Evolutionary conservation across 2,329 filamentous ascomycete genomes (phyloP).

Genomic region (Daldinia sp.): DNA sequence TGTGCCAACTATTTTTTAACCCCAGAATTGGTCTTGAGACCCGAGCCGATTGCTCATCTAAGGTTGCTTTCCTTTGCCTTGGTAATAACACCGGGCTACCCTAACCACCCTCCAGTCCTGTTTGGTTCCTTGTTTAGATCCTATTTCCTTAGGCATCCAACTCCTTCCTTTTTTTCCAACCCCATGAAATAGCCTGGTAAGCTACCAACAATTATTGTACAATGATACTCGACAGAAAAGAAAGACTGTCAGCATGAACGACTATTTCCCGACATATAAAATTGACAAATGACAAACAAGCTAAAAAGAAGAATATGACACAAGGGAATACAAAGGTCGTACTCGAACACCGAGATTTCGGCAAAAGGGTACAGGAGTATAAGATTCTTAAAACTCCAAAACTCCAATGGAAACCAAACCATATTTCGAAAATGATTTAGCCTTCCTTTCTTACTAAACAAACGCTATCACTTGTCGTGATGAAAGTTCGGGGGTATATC

Average conservation of each 20-base stretch:
- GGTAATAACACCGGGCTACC: constrained; percentile 27
- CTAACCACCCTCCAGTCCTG: constrained; percentile 34
- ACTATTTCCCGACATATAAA: constrained; percentile 19
- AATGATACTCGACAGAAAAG: constrained; percentile 27
- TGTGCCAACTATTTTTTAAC: constrained; percentile 23
- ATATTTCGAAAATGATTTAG: constrained; percentile 8
- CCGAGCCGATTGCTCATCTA: constrained; percentile 33
- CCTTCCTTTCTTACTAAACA: constrained; percentile 22
- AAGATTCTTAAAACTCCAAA: constrained; percentile 21
- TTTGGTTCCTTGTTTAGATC: constrained; percentile 27
- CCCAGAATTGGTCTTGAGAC: constrained; percentile 37
- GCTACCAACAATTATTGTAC: constrained; percentile 19
- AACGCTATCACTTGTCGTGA: constrained; percentile 21
- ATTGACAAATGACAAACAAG: constrained; percentile 10
- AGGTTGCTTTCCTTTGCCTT: constrained; percentile 31
- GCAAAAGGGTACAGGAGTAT: constrained; percentile 27
- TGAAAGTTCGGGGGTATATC: constrained; percentile 40
- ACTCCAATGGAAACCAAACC: constrained; percentile 30
- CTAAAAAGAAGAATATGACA: constrained; percentile 14
- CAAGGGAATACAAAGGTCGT: constrained; percentile 32
- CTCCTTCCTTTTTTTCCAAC: constrained; percentile 14
- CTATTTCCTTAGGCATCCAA: constrained; percentile 25
- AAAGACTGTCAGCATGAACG: constrained; percentile 16
- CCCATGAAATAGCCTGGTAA: constrained; percentile 12
- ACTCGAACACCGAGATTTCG: constrained; percentile 39